Evolutionary conservation across 1,284 basidiomycete species (phyloP).

Genomic region (Uromyces viciae-fabae): DNA sequence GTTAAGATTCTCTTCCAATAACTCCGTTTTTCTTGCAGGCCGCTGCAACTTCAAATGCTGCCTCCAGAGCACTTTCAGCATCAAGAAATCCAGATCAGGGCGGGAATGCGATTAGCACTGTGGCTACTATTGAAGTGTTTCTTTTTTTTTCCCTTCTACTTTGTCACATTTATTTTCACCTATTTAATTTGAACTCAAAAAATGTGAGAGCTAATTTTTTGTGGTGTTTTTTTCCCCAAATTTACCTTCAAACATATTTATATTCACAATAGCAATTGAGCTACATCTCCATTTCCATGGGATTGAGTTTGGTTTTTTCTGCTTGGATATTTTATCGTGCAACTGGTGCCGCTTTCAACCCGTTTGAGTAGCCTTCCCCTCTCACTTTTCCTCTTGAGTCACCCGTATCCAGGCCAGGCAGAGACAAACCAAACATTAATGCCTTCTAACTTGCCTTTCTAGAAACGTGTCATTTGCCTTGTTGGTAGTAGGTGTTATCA

Average conservation of each 20-base stretch:
- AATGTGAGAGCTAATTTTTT: too few species aligned
- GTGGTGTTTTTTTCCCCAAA: not conserved
- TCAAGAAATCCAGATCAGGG: slow-evolving; percentile 7
- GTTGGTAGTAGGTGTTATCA: slow-evolving; percentile 45
- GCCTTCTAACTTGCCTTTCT: slow-evolving; percentile 57
- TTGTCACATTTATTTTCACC: too few species aligned
- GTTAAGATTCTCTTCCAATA: not conserved
- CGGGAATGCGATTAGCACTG: not conserved
- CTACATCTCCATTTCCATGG: slow-evolving; percentile 66
- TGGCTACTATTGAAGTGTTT: slow-evolving; percentile 4
- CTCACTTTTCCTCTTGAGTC: not conserved
- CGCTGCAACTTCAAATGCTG: slow-evolving; percentile 14
- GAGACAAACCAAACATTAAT: too few species aligned
- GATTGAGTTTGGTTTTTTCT: slow-evolving; percentile 65
- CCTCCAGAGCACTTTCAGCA: slow-evolving; percentile 3
- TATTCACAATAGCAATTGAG: slow-evolving; percentile 53
- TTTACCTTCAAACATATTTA: not conserved
- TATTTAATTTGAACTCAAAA: too few species aligned
- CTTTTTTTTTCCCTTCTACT: not conserved
- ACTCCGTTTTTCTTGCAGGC: not conserved
- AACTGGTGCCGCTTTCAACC: slow-evolving; percentile 60
- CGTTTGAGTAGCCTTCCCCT: slow-evolving; percentile 49
- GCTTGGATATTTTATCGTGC: slow-evolving; percentile 72
- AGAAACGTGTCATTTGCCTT: slow-evolving; percentile 46
- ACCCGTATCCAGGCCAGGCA: slow-evolving; percentile 7